These are phyloP conservation scores for Aureobasidium leucospermi DNA, from an alignment of 2,329 filamentous ascomycete genomes.

Conservation along the genomic window DNA sequence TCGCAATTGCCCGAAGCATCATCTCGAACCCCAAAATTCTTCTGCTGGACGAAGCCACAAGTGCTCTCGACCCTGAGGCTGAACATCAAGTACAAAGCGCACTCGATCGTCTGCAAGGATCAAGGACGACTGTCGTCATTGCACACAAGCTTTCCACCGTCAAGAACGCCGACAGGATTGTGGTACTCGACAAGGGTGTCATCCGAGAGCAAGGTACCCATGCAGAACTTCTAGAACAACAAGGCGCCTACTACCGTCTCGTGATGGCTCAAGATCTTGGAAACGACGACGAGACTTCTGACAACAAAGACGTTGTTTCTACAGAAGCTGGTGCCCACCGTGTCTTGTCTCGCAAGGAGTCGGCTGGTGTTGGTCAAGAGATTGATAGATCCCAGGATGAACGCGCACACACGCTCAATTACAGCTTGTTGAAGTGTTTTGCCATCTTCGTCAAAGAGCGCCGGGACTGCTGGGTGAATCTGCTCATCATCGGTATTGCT, in stretches of 20 bases:
- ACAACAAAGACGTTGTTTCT: background rate
- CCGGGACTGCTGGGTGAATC: constrained; percentile 60
- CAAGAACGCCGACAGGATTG: constrained; percentile 88
- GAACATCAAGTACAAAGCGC: constrained; percentile 95
- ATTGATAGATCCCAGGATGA: background rate
- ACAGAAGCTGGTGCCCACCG: background rate
- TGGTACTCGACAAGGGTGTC: constrained; percentile 43
- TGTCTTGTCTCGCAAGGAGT: background rate
- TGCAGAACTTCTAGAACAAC: constrained; percentile 29
- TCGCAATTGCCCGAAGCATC: constrained; percentile 89
- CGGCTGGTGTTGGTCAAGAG: background rate
- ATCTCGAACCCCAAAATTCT: constrained; percentile 95
- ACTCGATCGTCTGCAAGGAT: constrained; percentile 68
- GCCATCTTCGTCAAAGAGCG: constrained; percentile 28
- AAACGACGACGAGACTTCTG: background rate
- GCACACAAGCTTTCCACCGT: constrained; percentile 94
- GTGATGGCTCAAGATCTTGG: constrained; percentile 43
- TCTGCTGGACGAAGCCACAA: constrained; percentile 94
- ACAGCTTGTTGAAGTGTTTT: background rate
- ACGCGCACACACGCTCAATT: background rate
- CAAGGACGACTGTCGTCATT: constrained; percentile 95
- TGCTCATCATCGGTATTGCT: constrained; percentile 69
- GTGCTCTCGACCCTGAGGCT: constrained; percentile 89
- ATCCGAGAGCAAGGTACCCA: constrained; percentile 40
- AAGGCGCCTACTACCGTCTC: constrained; percentile 35